Conservation (phyloP, 129 eudicot genomes). For the Artemisia tridentata region DNA sequence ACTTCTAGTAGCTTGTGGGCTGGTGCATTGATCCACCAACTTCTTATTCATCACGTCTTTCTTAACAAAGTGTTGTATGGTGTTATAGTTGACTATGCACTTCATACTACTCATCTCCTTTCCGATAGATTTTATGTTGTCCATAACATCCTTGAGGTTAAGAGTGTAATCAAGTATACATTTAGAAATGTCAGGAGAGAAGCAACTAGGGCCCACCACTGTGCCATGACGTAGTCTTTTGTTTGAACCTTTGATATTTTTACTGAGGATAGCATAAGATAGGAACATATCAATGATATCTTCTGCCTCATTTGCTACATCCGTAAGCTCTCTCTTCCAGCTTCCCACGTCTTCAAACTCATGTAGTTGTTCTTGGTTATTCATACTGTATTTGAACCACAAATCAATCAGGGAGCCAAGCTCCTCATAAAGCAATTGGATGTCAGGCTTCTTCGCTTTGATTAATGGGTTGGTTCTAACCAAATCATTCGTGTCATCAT, state of each 20-base stretch:
- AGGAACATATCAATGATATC: no score
- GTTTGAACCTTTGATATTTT: no score
- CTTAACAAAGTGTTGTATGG: neutral
- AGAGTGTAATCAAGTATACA: neutral
- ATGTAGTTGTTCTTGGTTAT: neutral
- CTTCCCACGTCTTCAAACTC: neutral
- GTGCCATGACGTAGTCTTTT: no score
- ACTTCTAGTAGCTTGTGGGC: no score
- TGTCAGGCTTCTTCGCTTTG: neutral
- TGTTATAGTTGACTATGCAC: neutral
- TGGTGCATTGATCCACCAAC: neutral
- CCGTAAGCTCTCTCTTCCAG: neutral
- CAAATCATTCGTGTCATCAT: neutral
- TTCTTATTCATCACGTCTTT: neutral
- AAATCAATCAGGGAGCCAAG: neutral
- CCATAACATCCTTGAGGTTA: neutral
- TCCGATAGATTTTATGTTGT: neutral
- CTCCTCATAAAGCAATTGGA: constrained; percentile 10
- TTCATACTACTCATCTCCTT: neutral
- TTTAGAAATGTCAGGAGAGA: no score
- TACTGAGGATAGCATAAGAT: no score
- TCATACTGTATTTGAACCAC: neutral
- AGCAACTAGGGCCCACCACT: no score
- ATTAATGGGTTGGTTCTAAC: neutral
- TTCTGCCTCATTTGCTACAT: no score